These are phyloP conservation scores for Flagelloscypha sp. DNA, from an alignment of 768 basidiomycete species.

Conservation along the genomic window DNA sequence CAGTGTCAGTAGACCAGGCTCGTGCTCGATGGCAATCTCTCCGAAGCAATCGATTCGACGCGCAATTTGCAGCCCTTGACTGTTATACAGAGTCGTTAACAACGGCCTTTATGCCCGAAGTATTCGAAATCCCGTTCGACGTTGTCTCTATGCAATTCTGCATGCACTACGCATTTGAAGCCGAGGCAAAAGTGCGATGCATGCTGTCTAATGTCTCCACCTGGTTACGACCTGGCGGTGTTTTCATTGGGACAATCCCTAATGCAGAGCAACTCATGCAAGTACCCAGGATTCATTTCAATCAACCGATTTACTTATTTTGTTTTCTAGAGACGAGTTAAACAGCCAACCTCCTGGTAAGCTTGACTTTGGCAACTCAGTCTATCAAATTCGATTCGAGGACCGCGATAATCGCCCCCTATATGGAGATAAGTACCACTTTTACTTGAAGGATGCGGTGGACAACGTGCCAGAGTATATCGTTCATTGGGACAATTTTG, in stretches of 20 bases:
- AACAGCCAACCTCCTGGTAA: slow-evolving; percentile 61
- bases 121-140: slow-evolving; percentile 70
- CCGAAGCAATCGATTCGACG: slow-evolving; percentile 54
- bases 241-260: slow-evolving; percentile 97
- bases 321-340: slow-evolving; percentile 53
- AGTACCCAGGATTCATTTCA: slow-evolving; percentile 23
- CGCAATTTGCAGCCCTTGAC: slow-evolving; percentile 78
- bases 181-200: slow-evolving; percentile 71
- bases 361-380: slow-evolving; percentile 82
- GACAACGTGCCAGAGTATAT: slow-evolving; percentile 97
- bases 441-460: slow-evolving; percentile 91
- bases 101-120: slow-evolving; percentile 54
- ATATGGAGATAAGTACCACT: slow-evolving; percentile 91
- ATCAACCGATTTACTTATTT: slow-evolving; percentile 5
- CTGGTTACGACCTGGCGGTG: slow-evolving; percentile 74
- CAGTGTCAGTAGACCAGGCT: slow-evolving; percentile 86
- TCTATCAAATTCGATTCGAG: slow-evolving; percentile 86
- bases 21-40: slow-evolving; percentile 53
- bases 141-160: slow-evolving; percentile 99
- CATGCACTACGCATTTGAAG: slow-evolving; percentile 99
- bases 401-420: slow-evolving; percentile 49
- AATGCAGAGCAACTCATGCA: slow-evolving; percentile 81
- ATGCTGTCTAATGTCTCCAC: slow-evolving; percentile 89
- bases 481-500: slow-evolving; percentile 93
- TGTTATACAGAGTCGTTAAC: slow-evolving; percentile 75